Base-by-base conservation (phyloP, 805 yeast species). In the Nakazawaea ernobii region DNA sequence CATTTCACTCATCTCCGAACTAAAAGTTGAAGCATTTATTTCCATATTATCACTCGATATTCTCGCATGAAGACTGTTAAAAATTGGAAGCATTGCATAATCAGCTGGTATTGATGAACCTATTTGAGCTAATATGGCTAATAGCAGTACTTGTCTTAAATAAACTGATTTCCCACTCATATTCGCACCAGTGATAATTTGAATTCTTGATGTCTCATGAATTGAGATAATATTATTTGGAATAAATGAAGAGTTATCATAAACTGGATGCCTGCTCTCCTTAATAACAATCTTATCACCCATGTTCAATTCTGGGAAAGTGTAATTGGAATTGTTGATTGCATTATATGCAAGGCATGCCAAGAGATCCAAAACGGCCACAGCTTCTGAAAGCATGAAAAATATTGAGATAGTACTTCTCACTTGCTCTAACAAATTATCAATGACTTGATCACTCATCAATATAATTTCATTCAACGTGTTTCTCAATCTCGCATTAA, bases 151-250 rank as follows among this genome's bases (percentile, higher is more conserved):
- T 52, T 78, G 82, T 43, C 73, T 71, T 36, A 80, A 68, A 50
- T 75, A 77, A 5, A 79, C 74, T 0, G 84, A 79, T 54, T 80
- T 80, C 2, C 85, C 86, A 42, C 83, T 80, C 82, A 77, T 77
- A 51, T 80, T 80, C 3, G 80, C 76, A 1, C 85, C 84, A 0
- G 84, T 79, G 5, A 80, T 67, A 1, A 80, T 67, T 47, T 74
- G 77, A 8, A 75, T 55, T 28, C 71, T 53, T 2, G 78, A 71
- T 7, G 65, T 58, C 8, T 61, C 65, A 5, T 56, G 49, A 6
- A 63, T 53, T 4, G 67, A 60, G 4, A 62, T 60, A 1, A 71
- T 60, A 52, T 71, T 71, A 56, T 75, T 76, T 1, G 73, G 57
- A 14, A 71, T 54, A 53, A 63, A 68, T 11, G 52, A 39, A 8